Base-by-base conservation (phyloP, 768 basidiomycete species). In the Mycena vulgaris region DNA sequence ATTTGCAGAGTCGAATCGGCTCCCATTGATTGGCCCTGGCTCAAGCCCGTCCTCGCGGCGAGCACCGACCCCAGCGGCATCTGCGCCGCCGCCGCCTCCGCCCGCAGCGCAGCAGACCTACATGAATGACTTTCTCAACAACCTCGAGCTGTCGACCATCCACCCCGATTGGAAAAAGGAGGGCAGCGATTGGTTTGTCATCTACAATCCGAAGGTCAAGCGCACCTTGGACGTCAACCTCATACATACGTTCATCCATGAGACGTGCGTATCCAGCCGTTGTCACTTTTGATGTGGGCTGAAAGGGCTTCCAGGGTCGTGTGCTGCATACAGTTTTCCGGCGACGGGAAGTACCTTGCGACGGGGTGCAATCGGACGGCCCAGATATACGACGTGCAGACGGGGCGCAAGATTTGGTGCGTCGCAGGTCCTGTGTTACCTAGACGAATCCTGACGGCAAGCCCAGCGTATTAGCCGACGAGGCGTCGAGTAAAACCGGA, bases 291-390 rank as follows among this genome's bases (percentile, higher is more conserved):
- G 16, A 59, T 47, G 35, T 31, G 16, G n/a, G 42, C 52, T 52
- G 48, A 25, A 9, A 7, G 6, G 31, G n/a, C n/a, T 16, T 39
- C 0, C 62, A 87, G 87, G 74, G 86, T 87, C 11, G 87, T 88
- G 3, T 99, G 97, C 80, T 98, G 96, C 78, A 96, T 98, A 10
- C 89, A 93, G 63, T 98, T 99, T 81, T 97, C 96, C 17, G 90
- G 92, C 25, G 96, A 99, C 77, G 97, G 97, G 21, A 95, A 94
- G 79, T 94, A 86, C 75, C 88, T 99, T 49, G 97, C 97, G 31
- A 98, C 97, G 14, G 97, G 97, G 16, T 99, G 97, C 82, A 99
- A 99, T 82, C 88, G 95, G 47, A 95, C 95, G 0, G 95, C 96
- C 23, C 96, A 98, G 80, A 96, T 99, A 65, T 98, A 94, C 79